A percentile compares a stretch with the other conserved stretches of the same genome.
phyloP scores from a whole-genome alignment of 2,329 filamentous ascomycete genomes.

The Dichotomopilus funicola region DNA sequence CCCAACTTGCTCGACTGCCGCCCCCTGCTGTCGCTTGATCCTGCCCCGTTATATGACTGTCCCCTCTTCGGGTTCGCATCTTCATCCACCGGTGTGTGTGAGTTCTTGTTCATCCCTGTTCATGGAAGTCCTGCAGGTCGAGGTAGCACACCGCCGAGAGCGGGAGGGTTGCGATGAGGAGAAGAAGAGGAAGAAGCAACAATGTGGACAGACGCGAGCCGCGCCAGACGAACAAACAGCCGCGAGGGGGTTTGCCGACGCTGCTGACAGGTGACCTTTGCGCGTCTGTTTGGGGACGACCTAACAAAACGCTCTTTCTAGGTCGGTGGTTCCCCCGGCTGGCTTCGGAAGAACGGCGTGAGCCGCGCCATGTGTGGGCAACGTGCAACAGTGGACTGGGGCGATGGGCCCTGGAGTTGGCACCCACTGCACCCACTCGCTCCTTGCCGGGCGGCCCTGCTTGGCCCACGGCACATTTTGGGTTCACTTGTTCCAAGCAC shows the following conservation, averaged over 20 bases:
- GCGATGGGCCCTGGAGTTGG: conserved; percentile 1
- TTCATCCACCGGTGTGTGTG: no score
- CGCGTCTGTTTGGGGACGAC: conserved; percentile 1
- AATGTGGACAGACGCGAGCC: conserved; percentile 16
- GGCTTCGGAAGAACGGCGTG: conserved; percentile 3
- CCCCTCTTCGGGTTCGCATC: not conserved
- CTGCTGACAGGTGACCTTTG: conserved; percentile 2
- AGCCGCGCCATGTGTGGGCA: conserved; percentile 7
- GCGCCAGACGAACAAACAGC: conserved; percentile 11
- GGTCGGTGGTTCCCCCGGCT: not conserved
- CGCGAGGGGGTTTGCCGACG: not conserved
- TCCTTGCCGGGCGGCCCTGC: conserved; percentile 5
- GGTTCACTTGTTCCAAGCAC: conserved; percentile 11
- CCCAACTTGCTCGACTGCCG: not conserved
- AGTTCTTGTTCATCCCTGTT: not conserved
- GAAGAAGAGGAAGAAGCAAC: not conserved
- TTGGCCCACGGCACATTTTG: conserved; percentile 16
- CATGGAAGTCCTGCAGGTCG: not conserved
- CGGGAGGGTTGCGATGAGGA: not conserved
- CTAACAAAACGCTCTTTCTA: conserved; percentile 1
- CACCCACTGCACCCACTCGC: conserved; percentile 10
- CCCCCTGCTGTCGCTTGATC: conserved; percentile 2
- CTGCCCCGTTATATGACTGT: conserved; percentile 13
- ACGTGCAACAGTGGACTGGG: conserved; percentile 1
- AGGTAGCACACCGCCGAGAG: not conserved